Evolutionary conservation across 192 early-diverging fungal species (phyloP).

Genomic region (Rhizoclosmatium sp.): DNA sequence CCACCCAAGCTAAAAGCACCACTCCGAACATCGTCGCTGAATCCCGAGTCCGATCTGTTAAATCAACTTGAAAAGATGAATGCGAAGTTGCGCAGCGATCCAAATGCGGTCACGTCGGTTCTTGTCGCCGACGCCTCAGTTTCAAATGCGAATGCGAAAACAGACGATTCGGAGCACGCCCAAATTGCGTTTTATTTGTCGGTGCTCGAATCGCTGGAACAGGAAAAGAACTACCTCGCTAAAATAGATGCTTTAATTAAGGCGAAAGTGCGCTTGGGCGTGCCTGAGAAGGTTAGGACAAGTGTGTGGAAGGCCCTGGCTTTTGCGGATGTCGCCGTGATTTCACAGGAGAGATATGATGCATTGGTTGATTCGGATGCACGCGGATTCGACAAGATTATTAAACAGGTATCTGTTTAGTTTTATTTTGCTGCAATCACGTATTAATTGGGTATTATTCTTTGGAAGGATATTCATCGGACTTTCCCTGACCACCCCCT

Average conservation of each 20-base stretch:
- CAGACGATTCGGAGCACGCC: not conserved
- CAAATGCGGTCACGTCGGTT: slow-evolving; percentile 39
- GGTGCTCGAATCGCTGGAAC: slow-evolving; percentile 32
- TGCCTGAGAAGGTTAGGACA: slow-evolving; percentile 81
- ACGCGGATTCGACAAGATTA: not conserved
- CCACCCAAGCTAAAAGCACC: not conserved
- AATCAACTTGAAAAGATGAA: slow-evolving; percentile 45
- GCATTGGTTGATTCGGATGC: slow-evolving; percentile 60
- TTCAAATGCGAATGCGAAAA: not conserved
- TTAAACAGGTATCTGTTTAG: not conserved
- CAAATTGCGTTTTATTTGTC: slow-evolving; percentile 48
- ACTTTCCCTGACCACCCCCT: slow-evolving; percentile 88
- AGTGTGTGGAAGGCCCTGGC: slow-evolving; percentile 89
- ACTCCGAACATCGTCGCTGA: slow-evolving; percentile 12
- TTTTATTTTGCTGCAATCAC: no score
- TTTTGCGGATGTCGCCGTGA: slow-evolving; percentile 71
- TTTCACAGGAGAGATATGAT: slow-evolving; percentile 72
- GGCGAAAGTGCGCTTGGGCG: slow-evolving; percentile 76
- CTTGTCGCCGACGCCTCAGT: slow-evolving; percentile 24
- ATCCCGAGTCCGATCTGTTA: slow-evolving; percentile 22
- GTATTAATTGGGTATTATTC: no score
- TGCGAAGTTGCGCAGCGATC: slow-evolving; percentile 40
- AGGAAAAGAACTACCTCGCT: slow-evolving; percentile 12
- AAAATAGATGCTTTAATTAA: slow-evolving; percentile 56
- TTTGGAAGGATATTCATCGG: slow-evolving; percentile 58